Evolutionary conservation across 257 asterid species (phyloP).

Genomic region (Solanum chiquidenum): DNA sequence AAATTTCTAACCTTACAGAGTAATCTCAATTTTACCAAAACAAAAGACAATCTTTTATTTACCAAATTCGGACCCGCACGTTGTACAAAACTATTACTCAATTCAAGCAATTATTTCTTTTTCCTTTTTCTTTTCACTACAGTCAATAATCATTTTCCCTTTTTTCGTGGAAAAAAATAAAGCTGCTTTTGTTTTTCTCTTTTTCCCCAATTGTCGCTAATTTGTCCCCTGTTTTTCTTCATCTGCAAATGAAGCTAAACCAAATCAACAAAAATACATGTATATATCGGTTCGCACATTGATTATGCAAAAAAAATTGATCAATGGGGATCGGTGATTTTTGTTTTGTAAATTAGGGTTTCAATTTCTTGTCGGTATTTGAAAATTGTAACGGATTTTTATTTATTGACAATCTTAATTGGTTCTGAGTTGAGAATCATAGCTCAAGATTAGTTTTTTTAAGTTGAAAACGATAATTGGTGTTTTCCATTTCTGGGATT

Average conservation of each 20-base stretch:
- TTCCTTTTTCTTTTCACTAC: neutral
- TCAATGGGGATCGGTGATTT: constrained; percentile 15
- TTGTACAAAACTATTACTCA: neutral
- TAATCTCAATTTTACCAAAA: neutral
- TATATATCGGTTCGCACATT: constrained; percentile 8
- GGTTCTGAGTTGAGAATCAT: neutral
- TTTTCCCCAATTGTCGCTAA: constrained; percentile 44
- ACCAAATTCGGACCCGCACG: neutral
- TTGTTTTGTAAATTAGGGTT: constrained; percentile 33
- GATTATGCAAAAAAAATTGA: constrained; percentile 8
- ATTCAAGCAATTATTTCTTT: neutral
- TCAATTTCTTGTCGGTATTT: constrained; percentile 6
- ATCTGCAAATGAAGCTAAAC: neutral
- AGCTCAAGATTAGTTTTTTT: neutral
- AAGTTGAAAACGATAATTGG: constrained; percentile 10
- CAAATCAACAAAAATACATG: neutral
- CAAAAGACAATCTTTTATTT: neutral
- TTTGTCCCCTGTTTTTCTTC: neutral
- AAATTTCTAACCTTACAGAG: neutral
- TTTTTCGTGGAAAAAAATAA: neutral
- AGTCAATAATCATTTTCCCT: neutral
- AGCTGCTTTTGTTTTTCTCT: constrained; percentile 30
- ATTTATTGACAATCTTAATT: neutral
- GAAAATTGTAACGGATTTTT: constrained; percentile 13
- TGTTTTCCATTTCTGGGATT: neutral